These are phyloP conservation scores for Primulina eburnea DNA, from an alignment of 257 asterid species.

Conservation along the genomic window DNA sequence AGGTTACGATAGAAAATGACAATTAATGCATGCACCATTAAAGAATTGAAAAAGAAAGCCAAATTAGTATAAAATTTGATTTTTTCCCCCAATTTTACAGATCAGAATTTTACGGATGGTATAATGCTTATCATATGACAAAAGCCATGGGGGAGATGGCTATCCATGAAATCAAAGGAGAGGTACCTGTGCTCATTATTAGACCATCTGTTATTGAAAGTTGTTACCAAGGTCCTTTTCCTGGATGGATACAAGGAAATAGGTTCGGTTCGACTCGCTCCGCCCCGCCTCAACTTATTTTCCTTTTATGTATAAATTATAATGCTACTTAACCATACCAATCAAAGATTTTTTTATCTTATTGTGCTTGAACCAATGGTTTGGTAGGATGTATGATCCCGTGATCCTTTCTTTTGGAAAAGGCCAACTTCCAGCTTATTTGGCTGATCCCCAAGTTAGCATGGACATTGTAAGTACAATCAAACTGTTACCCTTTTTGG, in stretches of 20 bases:
- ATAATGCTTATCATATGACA: conserved; percentile 40
- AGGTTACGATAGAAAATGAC: no score
- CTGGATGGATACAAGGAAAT: conserved; percentile 66
- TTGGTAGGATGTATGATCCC: conserved; percentile 39
- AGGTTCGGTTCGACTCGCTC: conserved; percentile 20
- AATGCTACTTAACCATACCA: no score
- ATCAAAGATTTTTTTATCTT: background rate
- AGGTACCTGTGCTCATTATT: conserved; percentile 41
- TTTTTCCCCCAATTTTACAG: conserved; percentile 16
- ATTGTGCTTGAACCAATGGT: background rate
- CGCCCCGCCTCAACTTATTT: no score
- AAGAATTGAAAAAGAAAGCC: no score
- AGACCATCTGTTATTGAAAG: conserved; percentile 48
- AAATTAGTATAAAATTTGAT: no score
- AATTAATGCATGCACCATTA: no score
- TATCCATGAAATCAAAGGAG: conserved; percentile 37
- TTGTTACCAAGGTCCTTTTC: conserved; percentile 36
- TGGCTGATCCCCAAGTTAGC: conserved; percentile 32
- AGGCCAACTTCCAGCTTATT: conserved; percentile 45
- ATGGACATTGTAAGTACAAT: conserved; percentile 38
- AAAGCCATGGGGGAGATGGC: conserved; percentile 58
- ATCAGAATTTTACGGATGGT: conserved; percentile 40
- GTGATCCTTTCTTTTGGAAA: conserved; percentile 40
- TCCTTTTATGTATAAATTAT: no score
- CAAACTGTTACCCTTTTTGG: no score